A percentile compares a stretch with the other conserved stretches of the same genome.
These are phyloP conservation scores for Dittrichia graveolens DNA, from an alignment of 129 eudicot species.

Conservation along the genomic window DNA sequence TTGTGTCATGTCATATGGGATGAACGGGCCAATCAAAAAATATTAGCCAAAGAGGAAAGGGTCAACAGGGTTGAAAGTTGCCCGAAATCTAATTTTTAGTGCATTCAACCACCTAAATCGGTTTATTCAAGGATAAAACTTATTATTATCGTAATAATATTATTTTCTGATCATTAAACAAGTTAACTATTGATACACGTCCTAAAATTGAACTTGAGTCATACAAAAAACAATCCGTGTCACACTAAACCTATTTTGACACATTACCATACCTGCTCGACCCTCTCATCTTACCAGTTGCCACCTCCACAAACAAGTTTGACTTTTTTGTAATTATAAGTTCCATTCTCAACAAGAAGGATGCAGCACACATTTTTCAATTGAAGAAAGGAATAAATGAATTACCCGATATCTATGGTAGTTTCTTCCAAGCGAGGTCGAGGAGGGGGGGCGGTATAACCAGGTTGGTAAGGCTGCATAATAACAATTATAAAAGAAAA, in stretches of 20 bases:
- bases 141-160: neutral
- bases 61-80: neutral
- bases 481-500: neutral
- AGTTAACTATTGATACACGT: neutral
- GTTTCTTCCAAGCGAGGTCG: slow-evolving; percentile 70
- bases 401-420: slow-evolving; percentile 86
- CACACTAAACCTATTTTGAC: neutral
- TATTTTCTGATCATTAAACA: neutral
- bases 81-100: neutral
- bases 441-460: slow-evolving; percentile 72
- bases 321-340: neutral
- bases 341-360: neutral
- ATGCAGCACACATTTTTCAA: neutral
- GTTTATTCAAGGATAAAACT: neutral
- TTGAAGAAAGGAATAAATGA: neutral
- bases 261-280: neutral
- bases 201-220: neutral
- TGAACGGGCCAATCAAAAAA: neutral
- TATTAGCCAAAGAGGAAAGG: neutral
- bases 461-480: slow-evolving; percentile 83
- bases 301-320: slow-evolving; percentile 7
- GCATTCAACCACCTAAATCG: neutral
- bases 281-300: neutral
- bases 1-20: neutral
- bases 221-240: neutral